Conservation (phyloP, 306 rosid genomes). For the Prosopis cineraria region DNA sequence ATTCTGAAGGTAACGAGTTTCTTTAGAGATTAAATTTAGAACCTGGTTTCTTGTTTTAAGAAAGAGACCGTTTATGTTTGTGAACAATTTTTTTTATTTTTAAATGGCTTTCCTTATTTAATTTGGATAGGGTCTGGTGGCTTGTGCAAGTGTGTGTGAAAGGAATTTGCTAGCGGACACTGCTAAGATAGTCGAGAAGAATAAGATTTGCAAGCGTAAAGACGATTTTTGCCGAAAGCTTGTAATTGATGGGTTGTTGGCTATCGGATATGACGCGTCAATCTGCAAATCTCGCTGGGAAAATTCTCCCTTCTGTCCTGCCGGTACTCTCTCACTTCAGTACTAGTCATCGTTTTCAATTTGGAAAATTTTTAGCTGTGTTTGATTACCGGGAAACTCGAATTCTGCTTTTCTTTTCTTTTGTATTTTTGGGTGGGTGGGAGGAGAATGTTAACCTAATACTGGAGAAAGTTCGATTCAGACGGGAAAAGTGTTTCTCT, state of each 20-base stretch:
- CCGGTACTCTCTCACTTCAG: constrained; percentile 50
- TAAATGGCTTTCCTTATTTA: neutral
- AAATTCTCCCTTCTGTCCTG: constrained; percentile 61
- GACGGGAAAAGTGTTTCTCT: neutral
- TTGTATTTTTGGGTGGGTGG: too few relatives aligned
- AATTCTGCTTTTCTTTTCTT: neutral
- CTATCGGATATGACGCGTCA: constrained; percentile 78
- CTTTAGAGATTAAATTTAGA: neutral
- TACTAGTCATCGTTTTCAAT: neutral
- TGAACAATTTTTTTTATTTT: neutral
- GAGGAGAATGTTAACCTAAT: neutral
- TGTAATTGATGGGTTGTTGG: constrained; percentile 54
- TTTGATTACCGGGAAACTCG: constrained; percentile 1
- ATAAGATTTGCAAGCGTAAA: constrained; percentile 69
- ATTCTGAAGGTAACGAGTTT: constrained; percentile 58
- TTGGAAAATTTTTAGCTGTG: neutral
- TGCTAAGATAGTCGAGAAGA: constrained; percentile 78
- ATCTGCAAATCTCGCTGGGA: constrained; percentile 91
- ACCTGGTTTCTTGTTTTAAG: too few relatives aligned
- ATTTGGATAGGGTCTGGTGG: constrained; percentile 58
- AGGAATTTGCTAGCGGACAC: constrained; percentile 85
- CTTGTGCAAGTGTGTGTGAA: constrained; percentile 75
- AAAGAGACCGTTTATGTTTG: too few relatives aligned
- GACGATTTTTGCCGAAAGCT: constrained; percentile 58
- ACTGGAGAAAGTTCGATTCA: neutral